These are phyloP conservation scores for Tricholoma terreum DNA, from an alignment of 768 basidiomycete genomes.

Conservation along the genomic window DNA sequence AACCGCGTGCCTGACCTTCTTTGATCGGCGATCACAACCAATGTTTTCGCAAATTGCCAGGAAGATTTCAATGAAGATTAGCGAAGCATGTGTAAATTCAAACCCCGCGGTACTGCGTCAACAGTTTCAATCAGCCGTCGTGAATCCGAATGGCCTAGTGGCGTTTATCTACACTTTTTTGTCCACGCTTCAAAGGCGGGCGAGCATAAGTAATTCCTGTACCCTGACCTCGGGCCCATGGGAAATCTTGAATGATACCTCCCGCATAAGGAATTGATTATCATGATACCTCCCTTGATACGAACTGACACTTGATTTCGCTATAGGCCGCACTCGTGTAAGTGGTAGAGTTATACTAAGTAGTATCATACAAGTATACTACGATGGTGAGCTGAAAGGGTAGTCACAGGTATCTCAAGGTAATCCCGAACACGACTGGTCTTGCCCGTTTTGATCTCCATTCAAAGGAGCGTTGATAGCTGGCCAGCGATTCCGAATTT, in stretches of 20 bases:
- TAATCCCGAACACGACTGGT: background rate
- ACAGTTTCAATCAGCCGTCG: background rate
- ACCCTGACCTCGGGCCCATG: conserved; percentile 17
- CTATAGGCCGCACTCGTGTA: background rate
- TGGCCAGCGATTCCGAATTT: too few relatives aligned
- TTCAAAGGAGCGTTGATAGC: too few relatives aligned
- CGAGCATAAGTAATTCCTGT: background rate
- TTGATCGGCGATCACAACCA: conserved; percentile 64
- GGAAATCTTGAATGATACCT: background rate
- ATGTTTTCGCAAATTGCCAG: conserved; percentile 34
- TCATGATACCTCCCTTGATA: background rate
- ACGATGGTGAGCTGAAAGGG: background rate
- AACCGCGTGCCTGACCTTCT: conserved; percentile 38
- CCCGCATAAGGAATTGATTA: background rate
- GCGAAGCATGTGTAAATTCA: conserved; percentile 12
- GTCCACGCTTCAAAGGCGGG: conserved; percentile 1
- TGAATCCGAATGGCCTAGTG: conserved; percentile 36
- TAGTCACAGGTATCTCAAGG: background rate
- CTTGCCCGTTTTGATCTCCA: too few relatives aligned
- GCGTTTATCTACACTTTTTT: conserved; percentile 17
- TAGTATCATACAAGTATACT: background rate
- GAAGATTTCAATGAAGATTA: conserved; percentile 14
- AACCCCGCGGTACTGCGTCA: conserved; percentile 18
- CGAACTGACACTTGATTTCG: background rate
- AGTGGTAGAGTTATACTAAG: background rate